Percentiles rank a stretch among this genome's conserved stretches.
Conservation (phyloP, 2,329 filamentous ascomycete genomes). For the Scedosporium dehoogii region DNA sequence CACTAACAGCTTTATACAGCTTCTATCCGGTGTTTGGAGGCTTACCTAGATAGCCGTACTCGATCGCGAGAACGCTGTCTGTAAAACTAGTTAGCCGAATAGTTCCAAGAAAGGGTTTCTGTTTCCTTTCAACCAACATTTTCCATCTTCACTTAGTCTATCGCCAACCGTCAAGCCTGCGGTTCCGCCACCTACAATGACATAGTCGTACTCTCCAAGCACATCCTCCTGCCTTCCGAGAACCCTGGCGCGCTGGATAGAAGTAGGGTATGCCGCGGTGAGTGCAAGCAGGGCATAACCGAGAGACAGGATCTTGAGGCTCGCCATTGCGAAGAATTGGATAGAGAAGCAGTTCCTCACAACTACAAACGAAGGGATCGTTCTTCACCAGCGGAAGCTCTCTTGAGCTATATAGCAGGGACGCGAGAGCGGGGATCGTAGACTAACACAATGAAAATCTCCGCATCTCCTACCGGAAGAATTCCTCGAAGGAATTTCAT, state of each 20-base stretch:
- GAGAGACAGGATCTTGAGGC: background rate
- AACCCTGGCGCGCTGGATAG: background rate
- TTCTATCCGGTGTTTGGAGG: slow-evolving; percentile 11
- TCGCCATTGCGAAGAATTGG: background rate
- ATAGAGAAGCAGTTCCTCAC: too few relatives aligned
- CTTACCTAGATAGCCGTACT: slow-evolving; percentile 13
- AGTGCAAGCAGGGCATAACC: background rate
- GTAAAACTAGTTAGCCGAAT: background rate
- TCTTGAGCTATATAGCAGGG: too few relatives aligned
- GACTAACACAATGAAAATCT: background rate
- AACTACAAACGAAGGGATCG: too few relatives aligned
- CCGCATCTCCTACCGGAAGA: background rate
- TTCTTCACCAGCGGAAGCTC: too few relatives aligned
- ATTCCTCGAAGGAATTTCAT: background rate
- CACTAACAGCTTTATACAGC: slow-evolving; percentile 8
- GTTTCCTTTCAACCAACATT: slow-evolving; percentile 14
- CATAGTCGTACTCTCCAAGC: slow-evolving; percentile 16
- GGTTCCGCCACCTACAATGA: slow-evolving; percentile 32
- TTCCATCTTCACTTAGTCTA: slow-evolving; percentile 25
- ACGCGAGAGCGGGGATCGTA: background rate
- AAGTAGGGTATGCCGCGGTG: background rate
- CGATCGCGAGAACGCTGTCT: slow-evolving; percentile 13
- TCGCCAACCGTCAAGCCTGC: slow-evolving; percentile 30
- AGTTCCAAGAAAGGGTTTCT: background rate
- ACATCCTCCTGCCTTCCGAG: background rate